These are phyloP conservation scores for Phytopythium ostracodes DNA, from an alignment of 352 stramenopile genomes.

Conservation along the genomic window DNA sequence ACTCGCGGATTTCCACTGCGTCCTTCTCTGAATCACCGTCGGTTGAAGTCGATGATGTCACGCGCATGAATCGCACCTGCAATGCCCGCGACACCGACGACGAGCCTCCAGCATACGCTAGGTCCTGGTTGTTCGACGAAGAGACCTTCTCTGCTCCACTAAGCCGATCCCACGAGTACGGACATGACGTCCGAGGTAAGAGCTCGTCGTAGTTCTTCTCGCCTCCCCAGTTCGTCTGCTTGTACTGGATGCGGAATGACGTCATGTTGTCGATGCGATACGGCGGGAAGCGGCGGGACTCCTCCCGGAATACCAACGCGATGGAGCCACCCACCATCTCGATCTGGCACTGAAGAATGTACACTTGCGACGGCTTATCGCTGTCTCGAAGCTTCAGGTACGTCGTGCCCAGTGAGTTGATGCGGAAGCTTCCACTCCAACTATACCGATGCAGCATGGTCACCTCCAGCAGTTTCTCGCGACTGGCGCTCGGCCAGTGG, in stretches of 20 bases:
- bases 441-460: slow-evolving; percentile 77
- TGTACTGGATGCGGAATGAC: slow-evolving; percentile 86
- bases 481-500: slow-evolving; percentile 76
- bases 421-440: slow-evolving; percentile 85
- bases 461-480: slow-evolving; percentile 82
- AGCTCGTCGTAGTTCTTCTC: slow-evolving; percentile 78
- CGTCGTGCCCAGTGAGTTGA: slow-evolving; percentile 81
- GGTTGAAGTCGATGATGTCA: slow-evolving; percentile 69
- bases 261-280: slow-evolving; percentile 92
- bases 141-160: slow-evolving; percentile 63
- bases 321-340: slow-evolving; percentile 85
- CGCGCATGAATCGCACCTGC: slow-evolving; percentile 86
- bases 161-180: slow-evolving; percentile 86
- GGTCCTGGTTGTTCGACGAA: slow-evolving; percentile 58
- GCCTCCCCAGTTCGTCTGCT: slow-evolving; percentile 71
- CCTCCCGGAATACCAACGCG: slow-evolving; percentile 79
- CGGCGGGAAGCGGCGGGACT: slow-evolving; percentile 81
- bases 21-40: slow-evolving; percentile 63
- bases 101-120: slow-evolving; percentile 51
- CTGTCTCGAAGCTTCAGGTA: slow-evolving; percentile 83
- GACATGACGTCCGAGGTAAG: slow-evolving; percentile 58
- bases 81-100: slow-evolving; percentile 56
- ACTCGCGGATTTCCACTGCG: slow-evolving; percentile 82
- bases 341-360: slow-evolving; percentile 88
- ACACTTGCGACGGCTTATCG: slow-evolving; percentile 64